phyloP scores from a whole-genome alignment of 2,329 filamentous ascomycete genomes.

The Paraconiothyrium brasiliense region DNA sequence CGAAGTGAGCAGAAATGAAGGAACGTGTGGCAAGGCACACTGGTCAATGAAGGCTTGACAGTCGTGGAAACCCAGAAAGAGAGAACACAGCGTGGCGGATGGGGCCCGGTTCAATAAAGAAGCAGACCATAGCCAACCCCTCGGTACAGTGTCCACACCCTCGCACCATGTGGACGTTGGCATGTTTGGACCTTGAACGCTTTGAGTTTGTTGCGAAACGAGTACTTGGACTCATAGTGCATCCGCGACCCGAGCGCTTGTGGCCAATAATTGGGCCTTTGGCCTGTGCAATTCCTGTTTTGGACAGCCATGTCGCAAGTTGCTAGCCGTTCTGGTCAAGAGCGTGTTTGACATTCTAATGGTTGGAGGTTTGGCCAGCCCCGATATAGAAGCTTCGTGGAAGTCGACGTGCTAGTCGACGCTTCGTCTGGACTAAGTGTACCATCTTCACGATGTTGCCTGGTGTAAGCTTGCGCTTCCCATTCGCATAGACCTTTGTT shows the following conservation, averaged over 20 bases:
- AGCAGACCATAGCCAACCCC: conserved; percentile 17
- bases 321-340: conserved; percentile 34
- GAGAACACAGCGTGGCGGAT: conserved; percentile 26
- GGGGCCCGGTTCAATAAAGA: conserved; percentile 38
- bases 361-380: conserved; percentile 23
- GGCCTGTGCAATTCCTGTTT: conserved; percentile 29
- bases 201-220: conserved; percentile 31
- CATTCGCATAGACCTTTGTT: background rate
- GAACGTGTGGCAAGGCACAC: conserved; percentile 49
- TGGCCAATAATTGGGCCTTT: conserved; percentile 31
- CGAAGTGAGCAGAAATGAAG: conserved; percentile 33
- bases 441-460: background rate
- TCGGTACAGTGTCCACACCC: conserved; percentile 24
- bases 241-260: conserved; percentile 26
- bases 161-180: conserved; percentile 37
- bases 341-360: conserved; percentile 32
- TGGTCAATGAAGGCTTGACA: conserved; percentile 27
- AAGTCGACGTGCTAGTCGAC: conserved; percentile 1
- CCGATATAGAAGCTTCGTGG: conserved; percentile 11
- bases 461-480: background rate
- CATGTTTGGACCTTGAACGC: conserved; percentile 29
- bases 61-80: conserved; percentile 30
- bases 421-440: background rate
- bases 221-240: conserved; percentile 36
- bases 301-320: conserved; percentile 30